A percentile compares a stretch with the other conserved stretches of the same genome.
Conservation (phyloP, 768 basidiomycete species). For the Agaricus sinodeliciosus region DNA sequence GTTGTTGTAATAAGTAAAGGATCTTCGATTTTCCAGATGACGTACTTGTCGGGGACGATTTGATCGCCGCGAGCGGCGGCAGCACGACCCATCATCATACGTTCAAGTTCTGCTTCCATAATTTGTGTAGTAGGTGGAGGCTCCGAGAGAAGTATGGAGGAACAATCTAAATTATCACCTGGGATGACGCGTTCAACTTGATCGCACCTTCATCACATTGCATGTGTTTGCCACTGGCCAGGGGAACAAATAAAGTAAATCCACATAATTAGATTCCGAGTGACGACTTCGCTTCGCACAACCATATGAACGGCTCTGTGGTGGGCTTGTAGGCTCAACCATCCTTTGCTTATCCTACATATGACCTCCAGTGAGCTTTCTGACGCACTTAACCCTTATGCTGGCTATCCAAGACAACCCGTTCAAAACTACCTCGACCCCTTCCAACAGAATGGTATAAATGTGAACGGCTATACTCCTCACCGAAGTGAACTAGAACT, state of each 20-base stretch:
- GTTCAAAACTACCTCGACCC: constrained; percentile 3
- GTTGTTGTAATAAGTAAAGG: neutral
- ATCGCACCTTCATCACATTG: constrained; percentile 18
- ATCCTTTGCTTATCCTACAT: constrained; percentile 10
- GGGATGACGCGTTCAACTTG: constrained; percentile 39
- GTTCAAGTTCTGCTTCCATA: constrained; percentile 46
- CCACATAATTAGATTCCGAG: constrained; percentile 2
- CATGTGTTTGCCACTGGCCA: constrained; percentile 16
- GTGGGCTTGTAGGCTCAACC: constrained; percentile 10
- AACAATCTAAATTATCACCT: constrained; percentile 5
- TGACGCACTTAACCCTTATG: constrained; percentile 70
- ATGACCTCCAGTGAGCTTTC: constrained; percentile 73
- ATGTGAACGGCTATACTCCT: constrained; percentile 27
- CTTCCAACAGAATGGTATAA: constrained; percentile 7
- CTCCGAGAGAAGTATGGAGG: constrained; percentile 11
- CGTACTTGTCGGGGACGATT: constrained; percentile 72
- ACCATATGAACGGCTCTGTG: constrained; percentile 10
- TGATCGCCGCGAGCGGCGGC: constrained; percentile 37
- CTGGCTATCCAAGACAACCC: constrained; percentile 16
- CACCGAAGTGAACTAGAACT: constrained; percentile 63
- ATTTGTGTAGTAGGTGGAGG: constrained; percentile 8
- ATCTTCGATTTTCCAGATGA: neutral
- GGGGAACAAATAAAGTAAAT: neutral
- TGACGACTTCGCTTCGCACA: constrained; percentile 1
- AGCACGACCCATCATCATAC: constrained; percentile 38